These are phyloP conservation scores for Aspergillus novoparasiticus DNA, from an alignment of 2,329 filamentous ascomycete species.

Conservation along the genomic window DNA sequence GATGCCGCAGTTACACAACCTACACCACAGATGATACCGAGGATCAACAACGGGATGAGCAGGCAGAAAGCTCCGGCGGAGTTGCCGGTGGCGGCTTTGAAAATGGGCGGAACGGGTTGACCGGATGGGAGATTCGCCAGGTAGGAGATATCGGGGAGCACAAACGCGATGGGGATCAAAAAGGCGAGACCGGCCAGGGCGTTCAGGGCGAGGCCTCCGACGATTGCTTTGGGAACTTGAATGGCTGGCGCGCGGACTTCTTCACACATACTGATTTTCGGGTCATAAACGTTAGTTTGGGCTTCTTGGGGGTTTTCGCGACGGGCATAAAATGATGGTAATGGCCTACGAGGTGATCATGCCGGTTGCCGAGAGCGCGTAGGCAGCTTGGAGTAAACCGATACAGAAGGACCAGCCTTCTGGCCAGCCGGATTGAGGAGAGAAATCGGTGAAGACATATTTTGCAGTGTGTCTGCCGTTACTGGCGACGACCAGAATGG, in stretches of 20 bases:
- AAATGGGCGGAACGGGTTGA: constrained; percentile 73
- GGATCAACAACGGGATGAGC: constrained; percentile 66
- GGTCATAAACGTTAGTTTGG: constrained; percentile 12
- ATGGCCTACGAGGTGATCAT: constrained; percentile 73
- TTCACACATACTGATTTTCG: constrained; percentile 59
- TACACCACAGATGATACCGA: constrained; percentile 73
- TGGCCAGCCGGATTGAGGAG: constrained; percentile 69
- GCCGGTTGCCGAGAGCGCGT: constrained; percentile 70
- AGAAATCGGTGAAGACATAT: constrained; percentile 58
- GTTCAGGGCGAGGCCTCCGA: constrained; percentile 66
- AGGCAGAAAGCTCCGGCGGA: constrained; percentile 72
- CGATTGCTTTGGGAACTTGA: constrained; percentile 70
- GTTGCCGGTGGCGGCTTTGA: constrained; percentile 73
- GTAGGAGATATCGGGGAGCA: constrained; percentile 66
- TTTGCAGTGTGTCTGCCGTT: constrained; percentile 64
- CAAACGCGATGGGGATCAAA: constrained; percentile 72
- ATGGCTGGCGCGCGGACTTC: constrained; percentile 65
- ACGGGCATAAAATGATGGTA: too few species aligned
- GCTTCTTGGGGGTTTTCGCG: background rate
- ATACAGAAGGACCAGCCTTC: constrained; percentile 72
- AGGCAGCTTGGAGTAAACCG: constrained; percentile 65
- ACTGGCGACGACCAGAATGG: constrained; percentile 69
- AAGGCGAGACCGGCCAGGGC: constrained; percentile 67
- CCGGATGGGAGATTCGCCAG: constrained; percentile 67
- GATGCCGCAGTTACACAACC: constrained; percentile 72